phyloP scores from a whole-genome alignment of 805 yeast species.

The Scheffersomyces lignosus region DNA sequence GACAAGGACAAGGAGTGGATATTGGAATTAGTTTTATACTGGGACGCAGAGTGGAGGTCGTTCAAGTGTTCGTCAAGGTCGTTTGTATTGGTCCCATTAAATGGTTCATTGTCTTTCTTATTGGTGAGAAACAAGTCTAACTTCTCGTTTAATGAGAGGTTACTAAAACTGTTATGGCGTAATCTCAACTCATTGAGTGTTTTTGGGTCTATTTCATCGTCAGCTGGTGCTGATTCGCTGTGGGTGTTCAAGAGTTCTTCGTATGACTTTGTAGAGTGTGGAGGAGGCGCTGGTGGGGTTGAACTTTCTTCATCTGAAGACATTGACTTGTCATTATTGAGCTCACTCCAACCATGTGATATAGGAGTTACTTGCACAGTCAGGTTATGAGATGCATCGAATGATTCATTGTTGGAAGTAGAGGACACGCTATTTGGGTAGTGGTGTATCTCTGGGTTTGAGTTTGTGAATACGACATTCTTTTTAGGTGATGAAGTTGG shows the following conservation, averaged over 20 bases:
- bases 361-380: slow-evolving; percentile 6
- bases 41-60: slow-evolving; percentile 24
- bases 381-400: neutral
- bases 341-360: slow-evolving; percentile 22
- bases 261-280: slow-evolving; percentile 9
- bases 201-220: slow-evolving; percentile 14
- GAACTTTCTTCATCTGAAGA: slow-evolving; percentile 1
- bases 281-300: slow-evolving; percentile 9
- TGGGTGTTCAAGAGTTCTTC: slow-evolving; percentile 2
- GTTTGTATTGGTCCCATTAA: slow-evolving; percentile 12
- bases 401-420: slow-evolving; percentile 1
- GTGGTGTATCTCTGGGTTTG: slow-evolving; percentile 33
- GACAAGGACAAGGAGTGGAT: slow-evolving; percentile 36
- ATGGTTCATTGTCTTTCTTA: slow-evolving; percentile 4
- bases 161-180: slow-evolving; percentile 24
- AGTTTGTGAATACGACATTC: slow-evolving; percentile 33
- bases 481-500: slow-evolving; percentile 36
- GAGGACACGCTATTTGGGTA: slow-evolving; percentile 13
- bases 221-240: neutral
- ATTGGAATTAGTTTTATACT: slow-evolving; percentile 29
- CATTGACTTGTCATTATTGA: slow-evolving; percentile 5
- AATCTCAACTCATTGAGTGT: slow-evolving; percentile 17
- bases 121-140: slow-evolving; percentile 41
- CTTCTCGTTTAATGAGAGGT: slow-evolving; percentile 44
- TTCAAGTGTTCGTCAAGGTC: slow-evolving; percentile 39